Percentiles rank a stretch among this genome's conserved stretches.
Conservation (phyloP, 164 flowering plant genomes). For the Protea cynaroides region DNA sequence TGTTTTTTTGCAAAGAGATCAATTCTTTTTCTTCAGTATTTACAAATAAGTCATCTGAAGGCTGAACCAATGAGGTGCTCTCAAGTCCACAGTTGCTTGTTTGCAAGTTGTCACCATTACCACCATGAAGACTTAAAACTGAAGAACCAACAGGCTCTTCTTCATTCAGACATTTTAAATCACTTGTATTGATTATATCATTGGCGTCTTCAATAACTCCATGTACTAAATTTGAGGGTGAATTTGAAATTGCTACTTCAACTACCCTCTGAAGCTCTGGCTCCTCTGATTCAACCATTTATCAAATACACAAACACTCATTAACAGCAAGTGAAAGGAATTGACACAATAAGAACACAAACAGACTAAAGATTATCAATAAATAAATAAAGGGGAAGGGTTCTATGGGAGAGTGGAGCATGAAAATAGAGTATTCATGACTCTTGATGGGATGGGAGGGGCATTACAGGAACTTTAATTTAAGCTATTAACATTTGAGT, state of each 20-base stretch:
- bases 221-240: neutral
- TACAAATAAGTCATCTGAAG: neutral
- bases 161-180: constrained; percentile 2
- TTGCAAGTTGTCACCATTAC: neutral
- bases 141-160: neutral
- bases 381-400: too few relatives aligned
- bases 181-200: too few relatives aligned
- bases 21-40: constrained; percentile 5
- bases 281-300: constrained; percentile 7
- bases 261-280: constrained; percentile 1
- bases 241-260: neutral
- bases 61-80: too few relatives aligned
- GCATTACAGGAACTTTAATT: too few relatives aligned
- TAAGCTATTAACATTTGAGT: too few relatives aligned
- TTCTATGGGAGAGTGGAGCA: too few relatives aligned
- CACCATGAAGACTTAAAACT: constrained; percentile 1
- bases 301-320: neutral
- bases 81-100: too few relatives aligned
- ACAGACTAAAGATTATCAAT: neutral
- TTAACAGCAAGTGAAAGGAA: neutral
- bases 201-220: neutral
- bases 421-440: too few relatives aligned
- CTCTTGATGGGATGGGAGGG: too few relatives aligned
- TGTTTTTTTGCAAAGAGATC: constrained; percentile 2
- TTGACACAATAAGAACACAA: neutral